These are phyloP conservation scores for Leptomonas pyrrhocoris DNA, from an alignment of 208 protist genomes.

Conservation along the genomic window DNA sequence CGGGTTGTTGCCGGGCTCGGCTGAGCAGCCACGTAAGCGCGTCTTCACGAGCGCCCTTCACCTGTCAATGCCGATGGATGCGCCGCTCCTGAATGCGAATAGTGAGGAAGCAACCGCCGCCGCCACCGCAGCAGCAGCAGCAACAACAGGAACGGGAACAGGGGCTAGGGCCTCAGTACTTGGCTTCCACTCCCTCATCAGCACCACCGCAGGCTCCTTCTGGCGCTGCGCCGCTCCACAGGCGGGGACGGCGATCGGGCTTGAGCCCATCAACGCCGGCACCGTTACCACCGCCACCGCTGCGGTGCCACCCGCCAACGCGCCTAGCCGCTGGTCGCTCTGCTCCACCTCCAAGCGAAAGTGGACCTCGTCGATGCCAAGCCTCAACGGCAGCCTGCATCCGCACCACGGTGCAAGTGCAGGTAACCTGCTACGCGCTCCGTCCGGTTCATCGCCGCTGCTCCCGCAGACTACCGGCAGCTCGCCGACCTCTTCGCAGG, in stretches of 20 bases:
- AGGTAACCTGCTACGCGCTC: not conserved
- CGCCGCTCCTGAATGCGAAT: not conserved
- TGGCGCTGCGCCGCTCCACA: slow-evolving; percentile 7
- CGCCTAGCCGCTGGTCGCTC: slow-evolving; percentile 16
- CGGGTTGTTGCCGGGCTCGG: not conserved
- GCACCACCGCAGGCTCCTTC: not conserved
- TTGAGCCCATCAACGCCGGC: slow-evolving; percentile 1
- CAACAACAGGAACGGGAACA: too few species aligned
- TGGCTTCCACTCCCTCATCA: not conserved
- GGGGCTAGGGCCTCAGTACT: too few species aligned
- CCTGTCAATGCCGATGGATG: slow-evolving; percentile 3
- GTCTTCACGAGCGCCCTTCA: slow-evolving; percentile 9
- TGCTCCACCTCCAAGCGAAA: slow-evolving; percentile 19
- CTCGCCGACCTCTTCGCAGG: slow-evolving; percentile 2
- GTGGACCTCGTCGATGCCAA: slow-evolving; percentile 16
- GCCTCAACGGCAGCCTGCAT: slow-evolving; percentile 13
- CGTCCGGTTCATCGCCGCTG: not conserved
- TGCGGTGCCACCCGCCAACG: not conserved
- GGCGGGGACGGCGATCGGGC: not conserved
- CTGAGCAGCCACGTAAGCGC: not conserved
- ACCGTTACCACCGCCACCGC: not conserved
- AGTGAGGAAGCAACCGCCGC: not conserved
- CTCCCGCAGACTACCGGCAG: not conserved
- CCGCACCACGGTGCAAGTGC: not conserved
- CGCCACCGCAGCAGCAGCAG: not conserved